These are phyloP conservation scores for Exserohilum rostratum DNA, from an alignment of 2,329 filamentous ascomycete species.

Conservation along the genomic window DNA sequence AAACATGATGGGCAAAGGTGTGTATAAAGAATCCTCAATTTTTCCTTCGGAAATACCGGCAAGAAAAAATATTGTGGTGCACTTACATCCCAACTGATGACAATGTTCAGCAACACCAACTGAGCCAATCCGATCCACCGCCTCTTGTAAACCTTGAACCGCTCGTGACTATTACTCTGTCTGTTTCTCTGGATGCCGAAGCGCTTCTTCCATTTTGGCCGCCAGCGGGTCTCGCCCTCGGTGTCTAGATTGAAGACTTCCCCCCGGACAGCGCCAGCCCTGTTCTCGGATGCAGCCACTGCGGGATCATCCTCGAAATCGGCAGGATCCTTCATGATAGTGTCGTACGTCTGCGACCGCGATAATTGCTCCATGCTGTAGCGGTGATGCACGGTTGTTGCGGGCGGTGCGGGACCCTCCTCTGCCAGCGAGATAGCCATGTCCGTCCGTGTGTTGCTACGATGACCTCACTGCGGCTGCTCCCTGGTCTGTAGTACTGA, in stretches of 20 bases:
- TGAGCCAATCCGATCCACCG: conserved; percentile 88
- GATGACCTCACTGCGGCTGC: too few species aligned
- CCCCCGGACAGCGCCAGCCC: neutral
- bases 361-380: neutral
- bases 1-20: too few species aligned
- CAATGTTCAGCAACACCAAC: conserved; percentile 84
- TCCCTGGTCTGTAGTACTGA: too few species aligned
- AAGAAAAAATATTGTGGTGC: neutral
- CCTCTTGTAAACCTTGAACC: conserved; percentile 72
- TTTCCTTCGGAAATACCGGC: too few species aligned
- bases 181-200: conserved; percentile 16
- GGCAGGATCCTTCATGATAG: neutral
- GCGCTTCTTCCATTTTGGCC: neutral
- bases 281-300: neutral
- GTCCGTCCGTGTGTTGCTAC: too few species aligned
- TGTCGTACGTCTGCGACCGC: neutral
- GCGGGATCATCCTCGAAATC: neutral
- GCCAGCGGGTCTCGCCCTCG: neutral
- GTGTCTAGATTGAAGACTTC: neutral
- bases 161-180: conserved; percentile 37
- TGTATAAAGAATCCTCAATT: too few species aligned
- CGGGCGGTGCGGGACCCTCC: too few species aligned
- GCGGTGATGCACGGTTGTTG: too few species aligned
- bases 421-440: too few species aligned
- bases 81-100: conserved; percentile 95